Percentiles rank a stretch among this genome's conserved stretches.
Conservation (phyloP, 2,329 filamentous ascomycete species). For the Colletotrichum lini region DNA sequence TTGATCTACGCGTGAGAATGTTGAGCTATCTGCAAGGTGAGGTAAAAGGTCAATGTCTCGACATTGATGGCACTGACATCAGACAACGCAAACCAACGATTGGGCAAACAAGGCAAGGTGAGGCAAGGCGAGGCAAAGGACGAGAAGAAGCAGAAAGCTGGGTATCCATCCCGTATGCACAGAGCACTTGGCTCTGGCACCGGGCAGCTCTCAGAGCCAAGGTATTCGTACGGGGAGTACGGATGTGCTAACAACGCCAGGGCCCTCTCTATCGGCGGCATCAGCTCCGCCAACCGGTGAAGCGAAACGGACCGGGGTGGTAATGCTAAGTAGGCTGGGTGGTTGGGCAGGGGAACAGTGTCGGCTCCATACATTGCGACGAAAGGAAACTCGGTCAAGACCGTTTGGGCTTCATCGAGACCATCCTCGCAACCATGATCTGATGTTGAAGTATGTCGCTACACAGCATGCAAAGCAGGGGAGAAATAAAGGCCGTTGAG, state of each 20-base stretch:
- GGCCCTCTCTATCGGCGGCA: constrained; percentile 36
- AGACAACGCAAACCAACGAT: constrained; percentile 27
- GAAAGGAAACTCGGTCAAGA: constrained; percentile 40
- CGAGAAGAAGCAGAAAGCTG: neutral
- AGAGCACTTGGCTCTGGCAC: constrained; percentile 17
- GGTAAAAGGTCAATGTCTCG: constrained; percentile 12
- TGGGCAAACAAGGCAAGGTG: constrained; percentile 35
- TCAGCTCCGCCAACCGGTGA: constrained; percentile 43
- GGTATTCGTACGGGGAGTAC: too few relatives aligned
- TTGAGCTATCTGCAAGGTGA: constrained; percentile 22
- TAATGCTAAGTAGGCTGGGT: constrained; percentile 35
- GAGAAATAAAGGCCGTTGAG: constrained; percentile 34
- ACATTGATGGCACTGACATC: constrained; percentile 35
- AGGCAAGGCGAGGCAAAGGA: neutral
- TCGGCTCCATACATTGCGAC: constrained; percentile 31
- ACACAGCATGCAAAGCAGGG: constrained; percentile 16
- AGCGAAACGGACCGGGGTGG: constrained; percentile 37
- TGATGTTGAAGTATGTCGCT: constrained; percentile 38
- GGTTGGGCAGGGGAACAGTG: constrained; percentile 33
- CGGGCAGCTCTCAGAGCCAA: constrained; percentile 5
- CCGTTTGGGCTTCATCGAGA: constrained; percentile 41
- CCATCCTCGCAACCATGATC: constrained; percentile 32
- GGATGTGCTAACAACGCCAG: constrained; percentile 31
- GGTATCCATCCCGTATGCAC: neutral
- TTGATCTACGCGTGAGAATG: constrained; percentile 5